These are phyloP conservation scores for Sporothrix schenckii DNA, from an alignment of 2,329 filamentous ascomycete species.

Conservation along the genomic window DNA sequence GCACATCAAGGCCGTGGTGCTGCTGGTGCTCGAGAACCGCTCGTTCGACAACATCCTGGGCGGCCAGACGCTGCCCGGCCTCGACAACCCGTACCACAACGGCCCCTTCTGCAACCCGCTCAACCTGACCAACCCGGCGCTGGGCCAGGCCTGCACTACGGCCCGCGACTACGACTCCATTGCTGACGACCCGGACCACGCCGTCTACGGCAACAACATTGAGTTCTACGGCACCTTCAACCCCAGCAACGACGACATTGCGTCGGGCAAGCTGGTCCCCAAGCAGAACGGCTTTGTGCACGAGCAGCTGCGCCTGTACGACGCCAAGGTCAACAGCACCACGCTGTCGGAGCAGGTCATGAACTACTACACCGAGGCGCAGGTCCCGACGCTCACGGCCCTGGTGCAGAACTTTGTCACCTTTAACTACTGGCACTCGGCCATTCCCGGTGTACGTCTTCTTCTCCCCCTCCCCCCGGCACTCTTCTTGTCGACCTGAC, in stretches of 20 bases:
- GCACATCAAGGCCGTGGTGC: constrained; percentile 54
- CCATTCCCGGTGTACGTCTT: constrained; percentile 37
- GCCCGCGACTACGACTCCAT: constrained; percentile 48
- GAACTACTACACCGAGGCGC: constrained; percentile 50
- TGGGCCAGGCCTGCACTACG: constrained; percentile 40
- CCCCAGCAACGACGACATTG: constrained; percentile 43
- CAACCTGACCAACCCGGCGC: constrained; percentile 40
- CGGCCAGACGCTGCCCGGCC: constrained; percentile 45
- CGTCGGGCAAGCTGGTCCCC: constrained; percentile 33
- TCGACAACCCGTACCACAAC: constrained; percentile 49
- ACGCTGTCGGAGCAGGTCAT: constrained; percentile 46
- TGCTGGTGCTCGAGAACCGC: constrained; percentile 52
- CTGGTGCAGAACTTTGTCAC: constrained; percentile 49
- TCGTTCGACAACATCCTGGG: constrained; percentile 51
- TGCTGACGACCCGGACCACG: constrained; percentile 48
- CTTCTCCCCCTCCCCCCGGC: too few relatives aligned
- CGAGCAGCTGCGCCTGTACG: constrained; percentile 46
- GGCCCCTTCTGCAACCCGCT: constrained; percentile 49
- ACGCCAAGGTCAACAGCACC: constrained; percentile 41
- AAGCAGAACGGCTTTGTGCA: constrained; percentile 46
- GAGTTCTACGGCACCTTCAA: constrained; percentile 49
- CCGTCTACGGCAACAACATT: constrained; percentile 49
- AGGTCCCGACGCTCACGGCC: constrained; percentile 48
- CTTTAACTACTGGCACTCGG: constrained; percentile 52
- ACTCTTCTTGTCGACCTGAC: constrained; percentile 42